Evolutionary conservation across 208 protist species (phyloP).

Genomic region (Wallacemonas sp.): DNA sequence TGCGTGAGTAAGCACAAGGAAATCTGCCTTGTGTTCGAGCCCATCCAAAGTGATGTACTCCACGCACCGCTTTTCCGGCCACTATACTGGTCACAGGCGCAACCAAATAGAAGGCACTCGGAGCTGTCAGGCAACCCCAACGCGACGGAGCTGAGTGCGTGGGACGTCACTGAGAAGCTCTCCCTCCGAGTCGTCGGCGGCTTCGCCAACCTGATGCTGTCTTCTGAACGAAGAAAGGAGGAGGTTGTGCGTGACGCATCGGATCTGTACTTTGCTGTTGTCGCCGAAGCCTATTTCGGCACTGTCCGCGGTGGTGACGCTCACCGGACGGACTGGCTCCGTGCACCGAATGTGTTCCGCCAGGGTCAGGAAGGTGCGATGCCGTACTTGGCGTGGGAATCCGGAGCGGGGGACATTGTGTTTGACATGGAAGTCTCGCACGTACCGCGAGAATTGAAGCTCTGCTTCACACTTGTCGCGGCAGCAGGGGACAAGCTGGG

Average conservation of each 20-base stretch:
- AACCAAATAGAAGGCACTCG: constrained; percentile 21
- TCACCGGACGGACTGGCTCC: constrained; percentile 44
- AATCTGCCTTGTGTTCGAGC: constrained; percentile 49
- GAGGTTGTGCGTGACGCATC: constrained; percentile 45
- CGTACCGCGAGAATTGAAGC: constrained; percentile 51
- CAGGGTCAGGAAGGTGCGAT: constrained; percentile 9
- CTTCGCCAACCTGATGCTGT: constrained; percentile 34
- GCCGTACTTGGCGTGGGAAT: constrained; percentile 26
- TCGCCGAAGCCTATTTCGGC: constrained; percentile 58
- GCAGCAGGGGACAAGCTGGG: constrained; percentile 28
- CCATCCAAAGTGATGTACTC: constrained; percentile 29
- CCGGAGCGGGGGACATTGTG: constrained; percentile 16
- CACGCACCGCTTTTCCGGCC: constrained; percentile 46
- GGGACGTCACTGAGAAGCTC: constrained; percentile 39
- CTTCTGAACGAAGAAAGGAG: constrained; percentile 32
- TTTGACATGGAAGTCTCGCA: constrained; percentile 43
- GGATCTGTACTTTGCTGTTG: constrained; percentile 45
- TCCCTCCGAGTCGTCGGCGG: constrained; percentile 31
- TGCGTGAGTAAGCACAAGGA: constrained; percentile 52
- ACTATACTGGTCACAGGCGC: constrained; percentile 33
- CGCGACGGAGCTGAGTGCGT: constrained; percentile 46
- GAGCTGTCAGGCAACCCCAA: constrained; percentile 22
- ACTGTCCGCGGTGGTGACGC: constrained; percentile 27
- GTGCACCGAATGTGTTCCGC: constrained; percentile 11
- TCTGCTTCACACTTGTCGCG: constrained; percentile 61